A percentile compares a stretch with the other conserved stretches of the same genome.
These are phyloP conservation scores for Sordariomycetes sp. DNA, from an alignment of 2,329 filamentous ascomycete genomes.

Conservation along the genomic window DNA sequence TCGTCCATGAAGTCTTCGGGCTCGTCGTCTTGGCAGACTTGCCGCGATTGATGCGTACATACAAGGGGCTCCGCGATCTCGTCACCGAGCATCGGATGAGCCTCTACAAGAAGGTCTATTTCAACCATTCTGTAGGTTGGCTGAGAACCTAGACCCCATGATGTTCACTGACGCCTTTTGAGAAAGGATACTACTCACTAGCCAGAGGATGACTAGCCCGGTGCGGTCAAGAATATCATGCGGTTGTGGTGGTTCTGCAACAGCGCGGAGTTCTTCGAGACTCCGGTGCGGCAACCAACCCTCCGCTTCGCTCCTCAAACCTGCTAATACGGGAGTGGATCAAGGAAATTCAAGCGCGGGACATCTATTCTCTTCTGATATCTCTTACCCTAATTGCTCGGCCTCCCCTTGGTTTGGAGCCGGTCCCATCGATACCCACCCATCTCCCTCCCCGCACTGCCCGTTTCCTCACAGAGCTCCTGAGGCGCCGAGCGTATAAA, in stretches of 20 bases:
- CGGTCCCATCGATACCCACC: conserved; percentile 17
- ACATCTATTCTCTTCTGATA: conserved; percentile 31
- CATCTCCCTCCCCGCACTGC: conserved; percentile 33
- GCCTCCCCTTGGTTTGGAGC: conserved; percentile 13
- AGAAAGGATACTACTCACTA: too few species aligned
- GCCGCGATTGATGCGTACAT: background rate
- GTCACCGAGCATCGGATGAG: background rate
- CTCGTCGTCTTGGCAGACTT: background rate
- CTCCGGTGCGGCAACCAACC: too few species aligned
- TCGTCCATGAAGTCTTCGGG: background rate
- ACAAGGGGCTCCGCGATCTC: background rate
- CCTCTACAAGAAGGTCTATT: background rate
- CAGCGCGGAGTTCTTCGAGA: too few species aligned
- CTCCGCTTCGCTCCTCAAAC: background rate
- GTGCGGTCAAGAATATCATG: too few species aligned
- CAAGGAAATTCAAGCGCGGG: background rate
- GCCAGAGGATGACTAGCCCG: too few species aligned
- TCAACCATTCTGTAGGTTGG: background rate
- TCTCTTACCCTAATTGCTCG: conserved; percentile 30
- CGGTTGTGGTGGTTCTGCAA: too few species aligned
- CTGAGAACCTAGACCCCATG: background rate
- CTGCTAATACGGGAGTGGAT: background rate
- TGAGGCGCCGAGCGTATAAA: conserved; percentile 31
- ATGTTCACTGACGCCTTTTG: too few species aligned
- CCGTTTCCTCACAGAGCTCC: conserved; percentile 26